phyloP scores from a whole-genome alignment of 2,329 filamentous ascomycete genomes.

The Mycosphaerella sp. region DNA sequence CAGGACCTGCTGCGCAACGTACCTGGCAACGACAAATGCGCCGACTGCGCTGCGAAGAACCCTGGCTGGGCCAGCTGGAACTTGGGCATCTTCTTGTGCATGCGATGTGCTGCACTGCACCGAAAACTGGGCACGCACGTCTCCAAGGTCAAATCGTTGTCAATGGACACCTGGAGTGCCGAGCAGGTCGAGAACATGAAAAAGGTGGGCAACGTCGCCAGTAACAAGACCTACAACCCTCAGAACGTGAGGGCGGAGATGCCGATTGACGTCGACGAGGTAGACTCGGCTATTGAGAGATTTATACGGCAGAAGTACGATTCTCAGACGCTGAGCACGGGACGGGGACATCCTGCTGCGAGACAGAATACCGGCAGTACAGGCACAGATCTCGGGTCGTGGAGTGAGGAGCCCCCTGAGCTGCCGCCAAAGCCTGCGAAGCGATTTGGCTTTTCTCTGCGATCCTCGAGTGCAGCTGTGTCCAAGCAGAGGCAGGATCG shows the following conservation, averaged over 20 bases:
- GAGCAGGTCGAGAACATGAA: conserved; percentile 99
- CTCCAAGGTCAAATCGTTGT: conserved; percentile 97
- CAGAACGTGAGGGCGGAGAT: conserved; percentile 74
- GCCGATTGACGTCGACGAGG: conserved; percentile 85
- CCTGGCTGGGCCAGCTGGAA: conserved; percentile 99
- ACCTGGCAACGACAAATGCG: conserved; percentile 86
- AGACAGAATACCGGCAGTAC: conserved; percentile 53
- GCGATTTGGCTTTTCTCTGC: conserved; percentile 58
- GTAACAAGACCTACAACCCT: conserved; percentile 86
- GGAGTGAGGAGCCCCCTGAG: conserved; percentile 51
- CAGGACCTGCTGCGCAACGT: conserved; percentile 81
- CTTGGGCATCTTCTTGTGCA: conserved; percentile 93
- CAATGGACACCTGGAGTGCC: conserved; percentile 94
- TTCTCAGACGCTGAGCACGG: conserved; percentile 46
- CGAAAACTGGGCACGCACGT: conserved; percentile 96
- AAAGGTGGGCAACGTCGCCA: conserved; percentile 75
- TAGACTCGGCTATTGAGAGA: conserved; percentile 87
- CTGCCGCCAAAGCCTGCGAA: conserved; percentile 55
- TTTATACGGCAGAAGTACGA: conserved; percentile 95
- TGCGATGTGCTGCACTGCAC: conserved; percentile 93
- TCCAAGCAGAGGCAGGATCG: conserved; percentile 48
- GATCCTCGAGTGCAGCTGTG: conserved; percentile 64
- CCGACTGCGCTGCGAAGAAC: conserved; percentile 85
- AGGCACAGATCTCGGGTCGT: conserved; percentile 37
- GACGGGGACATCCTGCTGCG: conserved; percentile 28